A percentile compares a stretch with the other conserved stretches of the same genome.
Evolutionary conservation across 2,329 filamentous ascomycete species (phyloP).

Genomic region (Talaromyces sp.): DNA sequence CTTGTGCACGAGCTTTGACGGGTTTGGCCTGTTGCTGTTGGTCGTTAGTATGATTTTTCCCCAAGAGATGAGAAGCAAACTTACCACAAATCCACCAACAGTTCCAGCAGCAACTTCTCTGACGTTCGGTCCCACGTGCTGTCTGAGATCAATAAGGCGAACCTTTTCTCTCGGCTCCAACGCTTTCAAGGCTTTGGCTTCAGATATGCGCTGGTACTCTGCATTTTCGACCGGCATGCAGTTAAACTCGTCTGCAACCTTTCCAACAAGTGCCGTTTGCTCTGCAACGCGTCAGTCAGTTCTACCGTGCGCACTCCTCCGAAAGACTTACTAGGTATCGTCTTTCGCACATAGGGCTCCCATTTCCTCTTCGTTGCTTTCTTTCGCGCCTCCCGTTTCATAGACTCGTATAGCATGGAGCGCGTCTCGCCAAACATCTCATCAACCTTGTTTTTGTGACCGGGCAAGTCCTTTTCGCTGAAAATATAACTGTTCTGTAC

Average conservation of each 20-base stretch:
- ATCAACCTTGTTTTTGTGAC: slow-evolving; percentile 57
- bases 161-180: slow-evolving; percentile 61
- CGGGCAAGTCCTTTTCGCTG: slow-evolving; percentile 86
- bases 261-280: slow-evolving; percentile 72
- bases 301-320: neutral
- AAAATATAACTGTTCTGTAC: slow-evolving; percentile 89
- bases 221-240: slow-evolving; percentile 70
- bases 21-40: slow-evolving; percentile 51
- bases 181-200: slow-evolving; percentile 57
- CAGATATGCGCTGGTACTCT: slow-evolving; percentile 65
- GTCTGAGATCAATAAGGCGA: slow-evolving; percentile 48
- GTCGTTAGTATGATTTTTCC: slow-evolving; percentile 15
- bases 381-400: slow-evolving; percentile 46
- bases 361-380: slow-evolving; percentile 54
- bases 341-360: slow-evolving; percentile 57
- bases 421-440: slow-evolving; percentile 45
- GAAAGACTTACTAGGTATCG: slow-evolving; percentile 67
- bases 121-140: slow-evolving; percentile 57
- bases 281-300: slow-evolving; percentile 51
- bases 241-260: slow-evolving; percentile 72
- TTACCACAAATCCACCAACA: slow-evolving; percentile 45
- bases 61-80: slow-evolving; percentile 28
- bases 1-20: slow-evolving; percentile 56
- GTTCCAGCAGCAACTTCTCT: slow-evolving; percentile 52
- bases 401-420: slow-evolving; percentile 48